Evolutionary conservation across 1,139 yeast species (phyloP).

Genomic region (Yamadazyma diddensiae): DNA sequence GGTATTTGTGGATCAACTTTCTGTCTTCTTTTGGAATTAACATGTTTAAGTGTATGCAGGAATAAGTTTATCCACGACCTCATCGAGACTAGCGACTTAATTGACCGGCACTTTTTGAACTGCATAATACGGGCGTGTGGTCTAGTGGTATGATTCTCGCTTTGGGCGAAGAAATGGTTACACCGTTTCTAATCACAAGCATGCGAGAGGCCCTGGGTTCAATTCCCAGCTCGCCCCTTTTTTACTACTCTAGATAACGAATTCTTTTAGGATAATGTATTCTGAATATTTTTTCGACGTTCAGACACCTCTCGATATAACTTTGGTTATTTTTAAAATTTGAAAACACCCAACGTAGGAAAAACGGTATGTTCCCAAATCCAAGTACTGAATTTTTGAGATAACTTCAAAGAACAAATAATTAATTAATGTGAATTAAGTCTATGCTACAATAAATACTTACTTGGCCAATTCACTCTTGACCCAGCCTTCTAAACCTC

Average conservation of each 20-base stretch:
- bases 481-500: constrained; percentile 99
- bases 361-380: no score
- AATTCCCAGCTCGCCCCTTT: constrained; percentile 23
- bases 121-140: constrained; percentile 22
- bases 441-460: constrained; percentile 4
- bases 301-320: no score
- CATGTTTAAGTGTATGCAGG: no score
- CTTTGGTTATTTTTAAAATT: no score
- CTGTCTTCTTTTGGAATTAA: no score
- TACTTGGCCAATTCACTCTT: constrained; percentile 57
- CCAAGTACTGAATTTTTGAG: no score
- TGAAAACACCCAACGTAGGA: no score
- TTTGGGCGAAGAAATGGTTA: constrained; percentile 14
- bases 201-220: constrained; percentile 25
- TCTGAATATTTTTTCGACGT: neutral
- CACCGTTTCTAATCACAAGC: constrained; percentile 48
- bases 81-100: no score
- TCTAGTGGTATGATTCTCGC: constrained; percentile 25
- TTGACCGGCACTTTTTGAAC: neutral
- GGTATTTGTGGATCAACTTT: no score
- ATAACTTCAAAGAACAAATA: neutral
- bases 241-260: constrained; percentile 5
- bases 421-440: neutral
- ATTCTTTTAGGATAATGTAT: neutral
- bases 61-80: no score